A percentile compares a stretch with the other conserved stretches of the same genome.
Conservation (phyloP, 345 rosid genomes). For the Theobroma cacao region DNA sequence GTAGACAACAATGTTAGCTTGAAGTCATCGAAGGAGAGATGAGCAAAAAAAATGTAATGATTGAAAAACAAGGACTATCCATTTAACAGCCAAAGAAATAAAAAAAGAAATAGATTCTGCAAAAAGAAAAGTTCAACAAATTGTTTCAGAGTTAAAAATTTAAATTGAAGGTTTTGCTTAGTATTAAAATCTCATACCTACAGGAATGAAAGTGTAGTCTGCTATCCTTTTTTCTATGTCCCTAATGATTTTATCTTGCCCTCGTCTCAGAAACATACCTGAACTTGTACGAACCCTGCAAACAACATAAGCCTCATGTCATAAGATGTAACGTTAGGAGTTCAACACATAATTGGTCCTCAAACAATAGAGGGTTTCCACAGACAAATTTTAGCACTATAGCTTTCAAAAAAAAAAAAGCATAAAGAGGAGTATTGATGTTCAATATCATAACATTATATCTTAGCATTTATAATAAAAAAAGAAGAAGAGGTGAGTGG, state of each 20-base stretch:
- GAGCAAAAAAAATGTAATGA: neutral
- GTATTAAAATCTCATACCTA: slow-evolving; percentile 42
- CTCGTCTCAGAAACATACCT: slow-evolving; percentile 84
- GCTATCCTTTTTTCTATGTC: slow-evolving; percentile 85
- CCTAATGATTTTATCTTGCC: slow-evolving; percentile 56
- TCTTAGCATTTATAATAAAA: neutral
- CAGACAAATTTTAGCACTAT: neutral
- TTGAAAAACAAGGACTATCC: neutral
- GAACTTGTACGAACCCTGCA: slow-evolving; percentile 93
- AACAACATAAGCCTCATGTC: slow-evolving; percentile 6
- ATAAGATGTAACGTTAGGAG: slow-evolving; percentile 6
- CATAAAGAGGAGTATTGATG: neutral
- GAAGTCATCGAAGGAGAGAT: neutral
- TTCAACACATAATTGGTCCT: neutral
- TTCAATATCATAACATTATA: neutral
- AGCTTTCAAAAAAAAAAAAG: neutral
- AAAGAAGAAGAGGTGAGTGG: neutral
- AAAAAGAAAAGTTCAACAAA: neutral
- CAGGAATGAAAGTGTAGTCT: slow-evolving; percentile 77
- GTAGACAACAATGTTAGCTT: slow-evolving; percentile 20
- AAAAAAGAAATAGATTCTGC: neutral
- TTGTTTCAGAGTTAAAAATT: neutral
- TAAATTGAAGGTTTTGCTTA: neutral
- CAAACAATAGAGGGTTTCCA: neutral
- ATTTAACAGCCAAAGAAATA: neutral